Percentiles rank a stretch among this genome's conserved stretches.
Evolutionary conservation across 257 asterid species (phyloP).

Genomic region (Solanum phureja): DNA sequence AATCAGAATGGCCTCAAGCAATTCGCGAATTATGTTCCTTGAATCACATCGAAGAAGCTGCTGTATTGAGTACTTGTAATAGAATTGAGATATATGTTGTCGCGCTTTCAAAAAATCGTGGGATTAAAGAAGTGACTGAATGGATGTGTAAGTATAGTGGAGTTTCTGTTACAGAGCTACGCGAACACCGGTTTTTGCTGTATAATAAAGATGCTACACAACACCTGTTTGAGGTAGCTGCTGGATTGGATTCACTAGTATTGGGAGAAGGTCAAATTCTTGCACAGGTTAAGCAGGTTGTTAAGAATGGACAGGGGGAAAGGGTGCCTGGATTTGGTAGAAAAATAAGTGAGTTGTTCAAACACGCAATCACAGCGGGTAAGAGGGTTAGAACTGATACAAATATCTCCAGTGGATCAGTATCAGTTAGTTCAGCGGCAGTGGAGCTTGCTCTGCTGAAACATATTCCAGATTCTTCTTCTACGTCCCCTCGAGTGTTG

Average conservation of each 20-base stretch:
- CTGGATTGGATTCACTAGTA: constrained; percentile 87
- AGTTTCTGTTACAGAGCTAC: constrained; percentile 58
- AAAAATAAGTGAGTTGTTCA: constrained; percentile 65
- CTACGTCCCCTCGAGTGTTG: constrained; percentile 35
- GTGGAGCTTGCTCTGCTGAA: constrained; percentile 84
- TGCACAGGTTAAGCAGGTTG: constrained; percentile 90
- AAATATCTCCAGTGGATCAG: constrained; percentile 68
- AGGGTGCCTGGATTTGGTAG: constrained; percentile 59
- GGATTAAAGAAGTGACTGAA: constrained; percentile 81
- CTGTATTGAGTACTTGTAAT: constrained; percentile 86
- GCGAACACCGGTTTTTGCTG: constrained; percentile 51
- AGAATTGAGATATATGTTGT: constrained; percentile 78
- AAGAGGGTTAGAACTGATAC: constrained; percentile 96
- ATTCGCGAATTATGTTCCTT: constrained; percentile 59
- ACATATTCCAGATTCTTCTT: constrained; percentile 40
- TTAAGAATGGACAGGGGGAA: constrained; percentile 59
- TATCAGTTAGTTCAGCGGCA: constrained; percentile 94
- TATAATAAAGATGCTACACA: constrained; percentile 52
- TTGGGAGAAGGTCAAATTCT: constrained; percentile 94
- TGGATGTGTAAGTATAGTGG: constrained; percentile 94
- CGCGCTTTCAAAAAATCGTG: constrained; percentile 65
- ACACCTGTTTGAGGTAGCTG: constrained; percentile 79
- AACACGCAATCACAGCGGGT: constrained; percentile 75
- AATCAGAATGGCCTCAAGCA: constrained; percentile 73
- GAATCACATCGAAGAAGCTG: constrained; percentile 89